These are phyloP conservation scores for Carpinus fangiana DNA, from an alignment of 306 rosid species.

Conservation along the genomic window DNA sequence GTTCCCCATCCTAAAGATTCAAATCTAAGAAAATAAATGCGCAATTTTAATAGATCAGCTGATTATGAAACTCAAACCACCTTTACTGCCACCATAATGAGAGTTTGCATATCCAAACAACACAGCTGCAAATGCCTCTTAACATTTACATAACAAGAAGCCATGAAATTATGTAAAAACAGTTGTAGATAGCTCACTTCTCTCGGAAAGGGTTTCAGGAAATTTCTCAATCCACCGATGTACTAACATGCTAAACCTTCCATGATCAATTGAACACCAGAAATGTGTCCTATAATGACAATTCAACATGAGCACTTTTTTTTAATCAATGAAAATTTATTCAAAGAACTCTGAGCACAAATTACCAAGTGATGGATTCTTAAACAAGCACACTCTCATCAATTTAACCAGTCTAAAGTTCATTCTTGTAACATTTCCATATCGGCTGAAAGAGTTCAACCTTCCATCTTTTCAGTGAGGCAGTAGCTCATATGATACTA, in stretches of 20 bases:
- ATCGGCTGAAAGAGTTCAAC: neutral
- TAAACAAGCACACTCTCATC: neutral
- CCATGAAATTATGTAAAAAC: neutral
- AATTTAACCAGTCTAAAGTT: neutral
- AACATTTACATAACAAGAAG: neutral
- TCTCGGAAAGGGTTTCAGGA: neutral
- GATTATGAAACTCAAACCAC: neutral
- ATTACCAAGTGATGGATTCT: neutral
- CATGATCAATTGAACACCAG: neutral
- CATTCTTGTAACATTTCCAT: neutral
- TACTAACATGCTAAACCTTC: neutral
- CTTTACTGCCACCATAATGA: neutral
- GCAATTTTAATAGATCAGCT: neutral
- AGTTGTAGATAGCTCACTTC: neutral
- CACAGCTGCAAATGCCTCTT: neutral
- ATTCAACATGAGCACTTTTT: neutral
- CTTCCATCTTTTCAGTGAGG: neutral
- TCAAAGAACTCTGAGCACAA: neutral
- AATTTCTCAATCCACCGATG: neutral
- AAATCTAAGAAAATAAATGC: neutral
- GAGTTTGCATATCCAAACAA: neutral
- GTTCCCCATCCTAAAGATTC: neutral
- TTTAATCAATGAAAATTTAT: neutral
- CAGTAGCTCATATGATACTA: neutral
- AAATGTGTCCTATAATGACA: neutral